Conservation (phyloP, 2,329 filamentous ascomycete species). For the Phoma sp. region DNA sequence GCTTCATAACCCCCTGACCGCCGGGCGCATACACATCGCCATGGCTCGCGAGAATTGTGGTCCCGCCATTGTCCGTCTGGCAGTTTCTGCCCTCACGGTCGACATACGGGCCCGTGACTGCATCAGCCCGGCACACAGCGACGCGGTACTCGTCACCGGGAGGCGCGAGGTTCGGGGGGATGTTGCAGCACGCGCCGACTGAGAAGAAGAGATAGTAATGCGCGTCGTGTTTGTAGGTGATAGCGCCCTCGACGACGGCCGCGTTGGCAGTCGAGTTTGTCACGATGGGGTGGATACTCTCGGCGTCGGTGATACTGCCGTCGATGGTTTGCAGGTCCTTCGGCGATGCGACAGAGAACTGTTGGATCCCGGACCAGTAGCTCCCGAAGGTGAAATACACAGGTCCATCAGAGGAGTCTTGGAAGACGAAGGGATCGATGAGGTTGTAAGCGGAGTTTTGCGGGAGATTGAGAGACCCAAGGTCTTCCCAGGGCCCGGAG, state of each 20-base stretch:
- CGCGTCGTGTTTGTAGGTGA: conserved; percentile 55
- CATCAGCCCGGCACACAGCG: conserved; percentile 63
- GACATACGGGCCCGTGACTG: conserved; percentile 58
- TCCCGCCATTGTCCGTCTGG: conserved; percentile 63
- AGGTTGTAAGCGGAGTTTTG: conserved; percentile 49
- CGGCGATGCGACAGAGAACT: conserved; percentile 54
- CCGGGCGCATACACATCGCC: conserved; percentile 47
- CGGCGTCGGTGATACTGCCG: neutral
- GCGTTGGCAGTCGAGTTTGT: conserved; percentile 26
- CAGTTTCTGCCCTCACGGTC: conserved; percentile 33
- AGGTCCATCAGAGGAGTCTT: conserved; percentile 26
- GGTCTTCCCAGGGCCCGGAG: conserved; percentile 64
- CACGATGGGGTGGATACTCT: conserved; percentile 24
- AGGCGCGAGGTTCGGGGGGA: conserved; percentile 54
- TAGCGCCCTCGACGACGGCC: conserved; percentile 56
- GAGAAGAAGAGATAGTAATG: conserved; percentile 70
- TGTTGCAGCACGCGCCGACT: conserved; percentile 64
- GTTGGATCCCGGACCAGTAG: conserved; percentile 70
- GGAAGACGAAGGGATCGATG: conserved; percentile 58
- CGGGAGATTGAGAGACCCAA: conserved; percentile 55
- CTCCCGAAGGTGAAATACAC: conserved; percentile 67
- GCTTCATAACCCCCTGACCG: conserved; percentile 37
- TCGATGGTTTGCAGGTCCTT: conserved; percentile 16
- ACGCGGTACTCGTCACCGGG: conserved; percentile 67
- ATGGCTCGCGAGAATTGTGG: conserved; percentile 64